Base-by-base conservation (phyloP, 257 asterid species). In the Buddleja alternifolia region DNA sequence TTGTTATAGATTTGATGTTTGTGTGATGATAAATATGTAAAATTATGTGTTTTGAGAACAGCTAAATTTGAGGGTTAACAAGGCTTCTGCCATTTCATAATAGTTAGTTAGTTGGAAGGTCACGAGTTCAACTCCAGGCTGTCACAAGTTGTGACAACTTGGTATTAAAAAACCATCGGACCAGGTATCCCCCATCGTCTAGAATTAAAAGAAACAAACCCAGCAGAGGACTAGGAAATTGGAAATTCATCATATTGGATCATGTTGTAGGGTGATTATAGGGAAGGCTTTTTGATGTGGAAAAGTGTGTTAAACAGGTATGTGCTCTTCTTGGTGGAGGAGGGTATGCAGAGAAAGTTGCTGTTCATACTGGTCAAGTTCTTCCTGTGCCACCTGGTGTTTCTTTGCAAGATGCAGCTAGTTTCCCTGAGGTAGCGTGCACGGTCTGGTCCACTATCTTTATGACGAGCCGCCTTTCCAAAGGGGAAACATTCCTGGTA, bases 381-480 rank as follows among this genome's bases (percentile, higher is more conserved):
- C 92, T 94, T 65, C 97, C 97, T 6, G 78, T 94, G 59, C 99
- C 99, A 37, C 70, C 86, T 16, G 90, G 90, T 24, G 80, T 94
- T 78, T 88, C 96, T 48, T 74, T 94, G 85, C 81, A 85, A 71
- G 99, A 94, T 46, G 99, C 99, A n/a, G 97, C 97, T 68, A 41
- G 88, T 80, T 91, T 94, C 63, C 99, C 99, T 0, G 99, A 94
- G 77, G 96, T 89, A 45, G 97, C 92, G 2, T 93, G 99, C 78
- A 91, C 99, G 2, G 97, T 94, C 40, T 94, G 97, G 97, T 94
- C 99, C 6, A 91, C 99, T 1, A 83, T 94, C 10, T 87, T 94
- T 72, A 94, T 94, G 97, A 91, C 39, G 77, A 90, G 97, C 87
- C 86, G 32, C 39, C 84, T 91, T 58, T 76, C 96, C 14, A 20